Conservation (phyloP, 805 yeast species). For the Wilhelminamyces savonicus region DNA sequence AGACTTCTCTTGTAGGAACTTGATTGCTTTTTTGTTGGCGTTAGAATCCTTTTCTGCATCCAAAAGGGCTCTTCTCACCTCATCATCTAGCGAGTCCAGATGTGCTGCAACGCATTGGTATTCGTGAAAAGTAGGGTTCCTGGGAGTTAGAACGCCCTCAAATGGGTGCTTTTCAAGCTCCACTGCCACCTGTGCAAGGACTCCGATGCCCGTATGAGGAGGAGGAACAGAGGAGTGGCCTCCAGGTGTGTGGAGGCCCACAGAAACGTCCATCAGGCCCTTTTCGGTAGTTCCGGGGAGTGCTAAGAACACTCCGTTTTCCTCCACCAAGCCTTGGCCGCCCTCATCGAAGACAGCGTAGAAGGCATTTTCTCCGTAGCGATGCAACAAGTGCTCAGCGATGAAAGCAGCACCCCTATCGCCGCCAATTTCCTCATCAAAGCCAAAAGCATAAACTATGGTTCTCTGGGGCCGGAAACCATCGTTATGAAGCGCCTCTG, state of each 20-base stretch:
- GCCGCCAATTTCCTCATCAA: conserved; percentile 15
- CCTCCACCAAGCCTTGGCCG: too few species aligned
- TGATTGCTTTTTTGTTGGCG: conserved; percentile 29
- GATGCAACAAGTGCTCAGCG: conserved; percentile 8
- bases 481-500: conserved; percentile 9
- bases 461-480: conserved; percentile 8
- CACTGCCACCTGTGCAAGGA: conserved; percentile 15
- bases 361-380: conserved; percentile 9
- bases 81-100: conserved; percentile 6
- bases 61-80: conserved; percentile 25
- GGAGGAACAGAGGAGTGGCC: conserved; percentile 26
- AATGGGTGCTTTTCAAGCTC: conserved; percentile 15
- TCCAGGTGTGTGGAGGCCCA: conserved; percentile 19
- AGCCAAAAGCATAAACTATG: conserved; percentile 11
- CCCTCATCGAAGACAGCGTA: conserved; percentile 14
- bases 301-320: conserved; percentile 5
- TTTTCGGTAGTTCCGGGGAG: conserved; percentile 14
- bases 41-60: conserved; percentile 26
- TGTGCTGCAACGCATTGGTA: conserved; percentile 21
- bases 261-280: conserved; percentile 7
- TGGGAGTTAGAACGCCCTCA: conserved; percentile 13
- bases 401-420: conserved; percentile 8
- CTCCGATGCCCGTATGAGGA: conserved; percentile 23
- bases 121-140: conserved; percentile 19
- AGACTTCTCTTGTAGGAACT: conserved; percentile 16